phyloP scores from a whole-genome alignment of 2,329 filamentous ascomycete species.

The Cercospora zeina region DNA sequence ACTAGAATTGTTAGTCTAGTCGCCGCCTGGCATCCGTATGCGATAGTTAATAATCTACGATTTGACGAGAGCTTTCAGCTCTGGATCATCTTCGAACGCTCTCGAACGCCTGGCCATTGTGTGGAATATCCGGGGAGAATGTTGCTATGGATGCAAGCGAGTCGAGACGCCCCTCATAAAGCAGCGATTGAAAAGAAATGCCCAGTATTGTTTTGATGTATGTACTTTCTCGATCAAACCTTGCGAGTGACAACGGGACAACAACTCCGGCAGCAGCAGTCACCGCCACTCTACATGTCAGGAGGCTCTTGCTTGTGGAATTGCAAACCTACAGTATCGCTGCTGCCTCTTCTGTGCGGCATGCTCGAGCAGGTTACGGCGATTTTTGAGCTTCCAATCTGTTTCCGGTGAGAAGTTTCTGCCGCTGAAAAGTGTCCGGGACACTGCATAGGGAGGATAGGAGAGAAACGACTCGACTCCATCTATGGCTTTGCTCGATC shows the following conservation, averaged over 20 bases:
- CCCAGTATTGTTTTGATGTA: not conserved
- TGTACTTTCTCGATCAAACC: not conserved
- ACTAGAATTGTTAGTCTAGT: not conserved
- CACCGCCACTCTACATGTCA: not conserved
- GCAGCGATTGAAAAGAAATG: not conserved
- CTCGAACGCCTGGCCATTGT: not conserved
- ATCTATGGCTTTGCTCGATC: not conserved
- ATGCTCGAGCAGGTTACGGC: no score
- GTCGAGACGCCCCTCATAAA: not conserved
- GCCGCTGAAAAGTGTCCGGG: no score
- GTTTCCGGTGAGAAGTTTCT: no score
- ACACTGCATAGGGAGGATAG: not conserved
- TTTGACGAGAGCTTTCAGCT: not conserved
- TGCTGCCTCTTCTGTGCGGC: not conserved
- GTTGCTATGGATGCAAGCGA: not conserved
- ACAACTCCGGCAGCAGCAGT: not conserved
- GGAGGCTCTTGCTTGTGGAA: not conserved
- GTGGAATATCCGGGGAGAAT: not conserved
- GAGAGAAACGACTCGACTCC: slow-evolving; percentile 1
- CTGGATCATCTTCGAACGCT: not conserved
- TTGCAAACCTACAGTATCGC: not conserved
- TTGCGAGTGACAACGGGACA: no score
- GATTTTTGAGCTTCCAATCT: no score
- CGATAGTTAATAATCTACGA: not conserved
- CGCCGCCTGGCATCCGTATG: not conserved